phyloP scores from a whole-genome alignment of 192 early-diverging fungal species.

The Coemansia nantahalensis region DNA sequence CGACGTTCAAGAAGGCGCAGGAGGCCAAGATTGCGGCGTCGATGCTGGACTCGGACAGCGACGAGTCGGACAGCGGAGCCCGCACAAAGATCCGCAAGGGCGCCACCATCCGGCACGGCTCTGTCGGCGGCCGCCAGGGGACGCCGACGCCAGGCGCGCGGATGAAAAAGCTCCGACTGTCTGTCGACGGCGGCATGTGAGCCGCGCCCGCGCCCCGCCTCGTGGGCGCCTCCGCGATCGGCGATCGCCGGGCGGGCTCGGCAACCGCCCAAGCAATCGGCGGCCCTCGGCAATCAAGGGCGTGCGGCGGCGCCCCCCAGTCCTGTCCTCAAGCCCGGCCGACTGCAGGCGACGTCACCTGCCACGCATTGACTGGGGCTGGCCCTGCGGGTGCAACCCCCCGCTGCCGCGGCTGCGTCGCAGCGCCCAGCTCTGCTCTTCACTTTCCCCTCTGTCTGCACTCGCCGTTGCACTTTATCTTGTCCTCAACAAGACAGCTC shows the following conservation, averaged over 20 bases:
- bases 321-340: not conserved
- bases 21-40: conserved; percentile 45
- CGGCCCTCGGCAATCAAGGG: not conserved
- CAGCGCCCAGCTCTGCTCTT: too few relatives aligned
- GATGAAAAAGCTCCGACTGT: conserved; percentile 42
- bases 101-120: conserved; percentile 39
- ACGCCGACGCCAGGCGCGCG: conserved; percentile 23
- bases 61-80: conserved; percentile 20
- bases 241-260: too few relatives aligned
- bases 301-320: not conserved
- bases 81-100: conserved; percentile 11
- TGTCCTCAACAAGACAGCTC: too few relatives aligned
- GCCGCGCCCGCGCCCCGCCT: too few relatives aligned
- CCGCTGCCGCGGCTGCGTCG: too few relatives aligned
- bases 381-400: too few relatives aligned
- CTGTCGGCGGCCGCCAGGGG: conserved; percentile 6
- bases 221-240: too few relatives aligned
- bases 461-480: too few relatives aligned
- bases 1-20: conserved; percentile 54
- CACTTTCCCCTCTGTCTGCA: not conserved
- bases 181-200: conserved; percentile 16
- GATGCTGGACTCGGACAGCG: conserved; percentile 47
- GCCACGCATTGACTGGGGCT: too few relatives aligned
- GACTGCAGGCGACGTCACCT: not conserved
- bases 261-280: too few relatives aligned